These are phyloP conservation scores for Cystobasidiaceae sp. DNA, from an alignment of 1,284 basidiomycete species.

Conservation along the genomic window DNA sequence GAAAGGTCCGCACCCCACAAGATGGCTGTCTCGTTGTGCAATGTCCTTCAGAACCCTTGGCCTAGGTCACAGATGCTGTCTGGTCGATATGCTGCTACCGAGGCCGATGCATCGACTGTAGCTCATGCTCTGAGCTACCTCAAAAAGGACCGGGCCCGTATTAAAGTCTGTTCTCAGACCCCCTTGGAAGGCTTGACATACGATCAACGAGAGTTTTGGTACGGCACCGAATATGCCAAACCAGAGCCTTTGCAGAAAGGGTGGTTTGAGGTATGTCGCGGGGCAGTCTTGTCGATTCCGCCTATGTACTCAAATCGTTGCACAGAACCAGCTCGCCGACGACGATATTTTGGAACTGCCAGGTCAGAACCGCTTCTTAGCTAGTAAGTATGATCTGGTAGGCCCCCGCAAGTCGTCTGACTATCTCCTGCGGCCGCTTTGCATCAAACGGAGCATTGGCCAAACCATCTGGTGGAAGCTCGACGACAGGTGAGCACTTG, in stretches of 20 bases:
- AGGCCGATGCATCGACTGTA: slow-evolving; percentile 67
- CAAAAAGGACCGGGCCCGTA: slow-evolving; percentile 58
- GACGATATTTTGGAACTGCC: slow-evolving; percentile 1
- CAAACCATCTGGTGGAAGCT: slow-evolving; percentile 19
- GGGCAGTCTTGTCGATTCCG: not conserved
- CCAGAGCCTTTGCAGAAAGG: slow-evolving; percentile 61
- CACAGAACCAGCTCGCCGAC: not conserved
- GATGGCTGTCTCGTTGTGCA: slow-evolving; percentile 74
- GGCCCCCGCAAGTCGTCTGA: not conserved
- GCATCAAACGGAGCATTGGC: slow-evolving; percentile 4
- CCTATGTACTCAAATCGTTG: not conserved
- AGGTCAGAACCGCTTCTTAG: slow-evolving; percentile 2
- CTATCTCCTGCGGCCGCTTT: not conserved
- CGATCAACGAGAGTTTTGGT: slow-evolving; percentile 69
- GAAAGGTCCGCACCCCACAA: slow-evolving; percentile 70
- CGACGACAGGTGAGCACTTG: slow-evolving; percentile 17
- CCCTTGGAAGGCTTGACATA: slow-evolving; percentile 55
- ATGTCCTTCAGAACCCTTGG: slow-evolving; percentile 66
- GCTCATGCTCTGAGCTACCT: slow-evolving; percentile 61
- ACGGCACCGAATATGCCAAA: slow-evolving; percentile 71
- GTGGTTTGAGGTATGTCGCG: slow-evolving; percentile 50
- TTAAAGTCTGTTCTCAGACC: slow-evolving; percentile 68
- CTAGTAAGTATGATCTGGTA: not conserved
- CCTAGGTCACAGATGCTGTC: slow-evolving; percentile 72
- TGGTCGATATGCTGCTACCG: slow-evolving; percentile 65